These are phyloP conservation scores for Imleria badia DNA, from an alignment of 768 basidiomycete genomes.

Conservation along the genomic window DNA sequence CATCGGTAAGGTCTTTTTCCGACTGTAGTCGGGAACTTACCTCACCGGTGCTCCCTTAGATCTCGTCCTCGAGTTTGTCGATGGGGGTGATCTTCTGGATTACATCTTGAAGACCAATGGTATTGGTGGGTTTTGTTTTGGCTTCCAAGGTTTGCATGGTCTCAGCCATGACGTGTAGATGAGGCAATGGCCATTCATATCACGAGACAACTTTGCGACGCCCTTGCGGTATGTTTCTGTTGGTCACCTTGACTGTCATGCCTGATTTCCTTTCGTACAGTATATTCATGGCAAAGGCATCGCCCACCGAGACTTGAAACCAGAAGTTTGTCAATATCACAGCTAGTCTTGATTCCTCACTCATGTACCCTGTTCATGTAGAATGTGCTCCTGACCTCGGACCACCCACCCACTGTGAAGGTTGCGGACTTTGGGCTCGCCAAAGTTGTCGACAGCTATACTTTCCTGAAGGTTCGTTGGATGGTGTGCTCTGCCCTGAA, in stretches of 20 bases:
- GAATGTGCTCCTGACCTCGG: constrained; percentile 82
- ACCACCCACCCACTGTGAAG: constrained; percentile 71
- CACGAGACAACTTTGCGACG: constrained; percentile 82
- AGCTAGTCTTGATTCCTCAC: constrained; percentile 1
- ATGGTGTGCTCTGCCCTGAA: background rate
- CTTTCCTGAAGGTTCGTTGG: constrained; percentile 65
- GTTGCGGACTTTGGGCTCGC: constrained; percentile 97
- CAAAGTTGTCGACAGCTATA: constrained; percentile 80
- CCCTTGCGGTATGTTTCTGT: constrained; percentile 54
- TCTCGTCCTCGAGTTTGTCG: constrained; percentile 80
- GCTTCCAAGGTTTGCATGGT: background rate
- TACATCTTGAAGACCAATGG: constrained; percentile 64
- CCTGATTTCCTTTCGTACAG: constrained; percentile 23
- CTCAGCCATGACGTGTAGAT: constrained; percentile 28
- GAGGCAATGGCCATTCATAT: constrained; percentile 65
- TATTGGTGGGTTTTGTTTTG: constrained; percentile 47
- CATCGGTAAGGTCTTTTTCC: constrained; percentile 46
- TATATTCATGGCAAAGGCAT: constrained; percentile 77
- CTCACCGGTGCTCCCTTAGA: constrained; percentile 45
- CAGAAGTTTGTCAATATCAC: constrained; percentile 50
- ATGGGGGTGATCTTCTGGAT: constrained; percentile 88
- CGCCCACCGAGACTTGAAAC: constrained; percentile 92
- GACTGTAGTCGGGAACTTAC: background rate
- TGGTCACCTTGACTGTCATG: background rate
- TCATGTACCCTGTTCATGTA: constrained; percentile 25